Evolutionary conservation across 2,329 filamentous ascomycete species (phyloP).

Genomic region (Penicillium sp.): DNA sequence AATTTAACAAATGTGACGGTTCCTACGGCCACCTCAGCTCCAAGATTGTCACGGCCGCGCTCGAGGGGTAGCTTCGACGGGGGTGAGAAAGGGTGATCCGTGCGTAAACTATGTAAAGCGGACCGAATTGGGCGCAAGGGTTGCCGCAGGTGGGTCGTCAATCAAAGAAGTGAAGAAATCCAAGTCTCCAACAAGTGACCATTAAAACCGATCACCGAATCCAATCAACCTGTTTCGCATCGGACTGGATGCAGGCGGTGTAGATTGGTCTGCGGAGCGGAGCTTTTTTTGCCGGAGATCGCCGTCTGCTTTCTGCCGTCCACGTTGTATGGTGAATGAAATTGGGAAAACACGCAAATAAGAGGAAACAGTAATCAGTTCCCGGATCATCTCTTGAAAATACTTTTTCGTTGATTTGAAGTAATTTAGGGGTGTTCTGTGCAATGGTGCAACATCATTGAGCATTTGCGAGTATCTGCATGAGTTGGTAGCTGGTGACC

Average conservation of each 20-base stretch:
- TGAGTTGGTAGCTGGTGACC: too few relatives aligned
- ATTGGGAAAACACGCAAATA: neutral
- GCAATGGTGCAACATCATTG: too few relatives aligned
- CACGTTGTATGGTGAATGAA: neutral
- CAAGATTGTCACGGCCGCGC: constrained; percentile 10
- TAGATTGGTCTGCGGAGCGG: neutral
- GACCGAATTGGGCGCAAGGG: neutral
- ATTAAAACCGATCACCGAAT: neutral
- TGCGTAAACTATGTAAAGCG: constrained; percentile 14
- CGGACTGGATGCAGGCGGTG: neutral
- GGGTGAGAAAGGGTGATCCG: constrained; percentile 23
- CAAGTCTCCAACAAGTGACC: neutral
- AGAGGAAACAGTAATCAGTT: too few relatives aligned
- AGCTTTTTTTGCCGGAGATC: neutral
- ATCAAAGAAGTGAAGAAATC: neutral
- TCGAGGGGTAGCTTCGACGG: constrained; percentile 22
- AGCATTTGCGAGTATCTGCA: too few relatives aligned
- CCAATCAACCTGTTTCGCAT: neutral
- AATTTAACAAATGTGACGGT: neutral
- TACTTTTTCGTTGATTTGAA: too few relatives aligned
- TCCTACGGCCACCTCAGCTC: neutral
- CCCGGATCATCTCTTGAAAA: too few relatives aligned
- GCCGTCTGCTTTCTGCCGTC: constrained; percentile 13
- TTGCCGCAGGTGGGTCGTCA: neutral
- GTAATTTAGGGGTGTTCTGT: too few relatives aligned